Percentiles rank a stretch among this genome's conserved stretches.
Evolutionary conservation across 352 stramenopile species (phyloP).

Genomic region (Phytopythium vexans): DNA sequence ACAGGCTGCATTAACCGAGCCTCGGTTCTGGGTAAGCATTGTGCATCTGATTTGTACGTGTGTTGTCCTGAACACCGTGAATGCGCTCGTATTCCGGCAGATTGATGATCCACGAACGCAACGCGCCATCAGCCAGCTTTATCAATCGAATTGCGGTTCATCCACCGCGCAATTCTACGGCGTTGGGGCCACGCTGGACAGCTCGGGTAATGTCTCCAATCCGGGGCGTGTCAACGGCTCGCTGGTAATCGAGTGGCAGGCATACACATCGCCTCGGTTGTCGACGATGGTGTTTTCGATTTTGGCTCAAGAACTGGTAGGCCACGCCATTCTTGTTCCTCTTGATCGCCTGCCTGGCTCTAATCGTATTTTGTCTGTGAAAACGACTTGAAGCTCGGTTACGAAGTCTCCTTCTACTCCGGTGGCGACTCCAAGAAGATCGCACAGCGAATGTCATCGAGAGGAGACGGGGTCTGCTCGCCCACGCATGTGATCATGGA

Average conservation of each 20-base stretch:
- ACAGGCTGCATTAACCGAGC: slow-evolving; percentile 21
- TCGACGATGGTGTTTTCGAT: slow-evolving; percentile 43
- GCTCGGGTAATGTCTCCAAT: slow-evolving; percentile 16
- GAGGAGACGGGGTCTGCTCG: slow-evolving; percentile 17
- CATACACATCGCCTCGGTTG: slow-evolving; percentile 34
- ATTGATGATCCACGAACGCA: slow-evolving; percentile 25
- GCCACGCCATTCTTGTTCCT: neutral
- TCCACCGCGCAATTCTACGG: slow-evolving; percentile 26
- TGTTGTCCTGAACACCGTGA: neutral
- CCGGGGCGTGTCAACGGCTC: slow-evolving; percentile 30
- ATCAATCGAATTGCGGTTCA: slow-evolving; percentile 23
- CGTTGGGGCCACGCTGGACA: slow-evolving; percentile 26
- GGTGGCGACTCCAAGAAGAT: slow-evolving; percentile 9
- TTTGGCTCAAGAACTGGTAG: slow-evolving; percentile 41
- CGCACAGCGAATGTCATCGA: slow-evolving; percentile 43
- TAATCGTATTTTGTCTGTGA: neutral
- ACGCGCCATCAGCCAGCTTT: slow-evolving; percentile 16
- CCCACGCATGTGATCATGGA: slow-evolving; percentile 31
- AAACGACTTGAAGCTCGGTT: slow-evolving; percentile 26
- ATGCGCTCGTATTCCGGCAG: neutral
- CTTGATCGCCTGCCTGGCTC: neutral
- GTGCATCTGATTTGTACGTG: neutral
- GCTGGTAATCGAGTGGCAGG: slow-evolving; percentile 42
- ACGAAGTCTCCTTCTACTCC: slow-evolving; percentile 37
- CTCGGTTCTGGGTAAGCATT: slow-evolving; percentile 26